Percentiles rank a stretch among this genome's conserved stretches.
Conservation (phyloP, 2,329 filamentous ascomycete species). For the Chrysoporthe puriensis region DNA sequence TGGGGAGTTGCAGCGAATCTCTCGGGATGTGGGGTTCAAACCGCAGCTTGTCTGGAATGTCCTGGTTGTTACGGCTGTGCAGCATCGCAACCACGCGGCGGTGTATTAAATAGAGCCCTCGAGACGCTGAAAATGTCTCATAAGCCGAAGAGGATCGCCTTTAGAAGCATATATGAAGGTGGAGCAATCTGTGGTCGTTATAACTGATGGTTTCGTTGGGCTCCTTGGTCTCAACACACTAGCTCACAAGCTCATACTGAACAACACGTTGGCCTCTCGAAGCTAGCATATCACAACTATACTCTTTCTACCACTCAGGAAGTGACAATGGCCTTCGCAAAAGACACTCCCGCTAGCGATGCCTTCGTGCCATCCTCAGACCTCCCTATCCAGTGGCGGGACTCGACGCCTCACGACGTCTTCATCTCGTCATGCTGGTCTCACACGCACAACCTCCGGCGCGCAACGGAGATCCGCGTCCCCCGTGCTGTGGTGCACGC, state of each 20-base stretch:
- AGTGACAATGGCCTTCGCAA: neutral
- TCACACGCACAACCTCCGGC: conserved; percentile 51
- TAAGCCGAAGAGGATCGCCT: neutral
- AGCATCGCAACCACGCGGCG: neutral
- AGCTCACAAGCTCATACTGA: too few relatives aligned
- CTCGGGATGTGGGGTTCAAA: neutral
- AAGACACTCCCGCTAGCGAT: conserved; percentile 1
- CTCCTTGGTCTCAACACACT: too few relatives aligned
- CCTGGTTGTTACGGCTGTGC: neutral
- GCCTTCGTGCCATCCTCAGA: neutral
- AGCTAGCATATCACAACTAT: neutral
- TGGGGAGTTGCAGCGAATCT: neutral
- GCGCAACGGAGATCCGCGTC: conserved; percentile 37
- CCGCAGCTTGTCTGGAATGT: neutral
- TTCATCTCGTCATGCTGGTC: conserved; percentile 33
- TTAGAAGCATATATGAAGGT: neutral
- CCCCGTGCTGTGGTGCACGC: conserved; percentile 48
- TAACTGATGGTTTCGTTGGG: too few relatives aligned
- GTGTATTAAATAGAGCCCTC: neutral
- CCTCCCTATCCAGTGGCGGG: conserved; percentile 31
- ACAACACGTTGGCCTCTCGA: too few relatives aligned
- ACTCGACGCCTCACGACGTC: conserved; percentile 27
- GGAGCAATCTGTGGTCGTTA: neutral
- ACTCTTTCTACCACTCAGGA: neutral
- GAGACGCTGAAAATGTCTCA: neutral